Evolutionary conservation across 352 stramenopile genomes (phyloP).

Genomic region (Blastocystis sp.): DNA sequence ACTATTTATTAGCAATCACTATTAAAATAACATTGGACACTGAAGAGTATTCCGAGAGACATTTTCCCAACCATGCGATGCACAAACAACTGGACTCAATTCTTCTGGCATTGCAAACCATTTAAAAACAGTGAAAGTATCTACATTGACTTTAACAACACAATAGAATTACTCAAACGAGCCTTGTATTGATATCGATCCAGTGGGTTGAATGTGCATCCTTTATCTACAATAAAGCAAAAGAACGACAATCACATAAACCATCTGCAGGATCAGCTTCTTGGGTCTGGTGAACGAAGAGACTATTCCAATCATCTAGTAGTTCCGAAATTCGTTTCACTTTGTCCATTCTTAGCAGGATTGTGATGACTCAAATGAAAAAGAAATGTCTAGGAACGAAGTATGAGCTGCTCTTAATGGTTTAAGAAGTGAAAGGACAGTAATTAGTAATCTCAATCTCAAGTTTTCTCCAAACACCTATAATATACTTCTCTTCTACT

Average conservation of each 20-base stretch:
- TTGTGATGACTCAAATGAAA: neutral
- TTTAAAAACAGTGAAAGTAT: constrained; percentile 24
- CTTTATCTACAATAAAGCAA: neutral
- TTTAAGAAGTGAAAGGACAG: no score
- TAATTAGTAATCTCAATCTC: no score
- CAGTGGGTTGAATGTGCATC: neutral
- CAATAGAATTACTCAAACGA: neutral
- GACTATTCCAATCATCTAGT: constrained; percentile 56
- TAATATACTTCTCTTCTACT: no score
- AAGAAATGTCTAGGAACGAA: neutral
- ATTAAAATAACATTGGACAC: constrained; percentile 49
- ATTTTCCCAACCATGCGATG: constrained; percentile 59
- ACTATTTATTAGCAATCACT: neutral
- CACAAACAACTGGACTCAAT: constrained; percentile 54
- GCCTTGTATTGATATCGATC: constrained; percentile 22
- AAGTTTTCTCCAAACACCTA: no score
- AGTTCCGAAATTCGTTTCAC: constrained; percentile 57
- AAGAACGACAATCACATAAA: neutral
- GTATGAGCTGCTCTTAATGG: no score
- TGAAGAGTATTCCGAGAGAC: constrained; percentile 21
- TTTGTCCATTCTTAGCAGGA: neutral
- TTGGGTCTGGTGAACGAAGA: constrained; percentile 19
- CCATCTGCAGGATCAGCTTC: neutral
- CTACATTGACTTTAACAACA: neutral
- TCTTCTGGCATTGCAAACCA: constrained; percentile 52